Evolutionary conservation across 2,329 filamentous ascomycete genomes (phyloP), one percentile per base, ranked within the genome.

Genomic region (Aspergillus uvarum): DNA sequence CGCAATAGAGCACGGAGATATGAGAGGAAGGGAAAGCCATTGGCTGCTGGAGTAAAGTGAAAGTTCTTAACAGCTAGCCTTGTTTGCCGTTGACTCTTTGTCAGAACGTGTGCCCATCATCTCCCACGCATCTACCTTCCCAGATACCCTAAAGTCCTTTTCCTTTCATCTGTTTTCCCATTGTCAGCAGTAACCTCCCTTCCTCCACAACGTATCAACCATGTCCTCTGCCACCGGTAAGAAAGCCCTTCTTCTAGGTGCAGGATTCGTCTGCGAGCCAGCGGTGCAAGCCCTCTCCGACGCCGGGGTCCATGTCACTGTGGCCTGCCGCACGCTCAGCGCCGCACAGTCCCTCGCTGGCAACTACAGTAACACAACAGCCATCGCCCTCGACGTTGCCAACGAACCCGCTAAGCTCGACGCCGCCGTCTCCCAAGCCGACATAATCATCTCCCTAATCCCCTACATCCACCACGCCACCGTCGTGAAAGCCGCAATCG

Each of bases 301-400:
- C 14, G 51, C 56, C 22, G 56, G 51, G 19, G 44, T 59, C 19
- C 42, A 54, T 21, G 51, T 59, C 56, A 59, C 56, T 11, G 29
- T 59, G 12, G 56, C 51, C 29, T 54, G 50, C 44, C 56, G 56
- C 29, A 59, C 56, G 19, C 56, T 54, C 29, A n/a, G 14, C 26
- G 42, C 21, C 22, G 56, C 56, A 6, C 38, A 50, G 14, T 14
- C 44, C 38, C 51, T 54, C 3, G 38, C 48, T 2, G 16, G 19
- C 48, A 42, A 51, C 1, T 31, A 51, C 48, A 29, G n/a, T 5
- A 51, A 57, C 55, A 57, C 55, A 5, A 51, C 55, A 6, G 48
- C 55, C 35, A 47, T 57, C 35, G 4, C 48, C 38, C 38, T 54
- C 22, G 35, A 26, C 35, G 35, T 54, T 11, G 12, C 38, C 22